These are phyloP conservation scores for Eucalyptus camaldulensis DNA, from an alignment of 345 rosid species.

Conservation along the genomic window DNA sequence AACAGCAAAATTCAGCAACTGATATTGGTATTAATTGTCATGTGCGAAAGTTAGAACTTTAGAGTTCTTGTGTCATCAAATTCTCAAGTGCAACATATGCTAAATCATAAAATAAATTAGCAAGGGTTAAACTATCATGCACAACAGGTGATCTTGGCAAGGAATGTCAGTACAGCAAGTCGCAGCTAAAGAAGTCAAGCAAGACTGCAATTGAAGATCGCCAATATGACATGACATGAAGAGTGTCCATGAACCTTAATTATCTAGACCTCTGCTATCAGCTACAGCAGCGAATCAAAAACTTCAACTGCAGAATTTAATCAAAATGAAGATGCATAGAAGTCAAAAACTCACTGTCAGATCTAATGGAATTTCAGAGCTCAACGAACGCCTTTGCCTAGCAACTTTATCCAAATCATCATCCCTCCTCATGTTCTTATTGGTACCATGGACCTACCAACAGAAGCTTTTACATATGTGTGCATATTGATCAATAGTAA, in stretches of 20 bases:
- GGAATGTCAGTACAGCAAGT: neutral
- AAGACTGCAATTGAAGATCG: neutral
- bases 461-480: neutral
- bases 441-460: constrained; percentile 17
- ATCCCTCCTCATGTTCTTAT: neutral
- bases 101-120: neutral
- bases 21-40: neutral
- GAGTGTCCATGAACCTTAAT: neutral
- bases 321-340: neutral
- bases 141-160: neutral
- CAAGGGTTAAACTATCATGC: neutral
- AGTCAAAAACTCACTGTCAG: constrained; percentile 22
- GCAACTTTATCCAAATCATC: constrained; percentile 6
- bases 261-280: neutral
- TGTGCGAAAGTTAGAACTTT: neutral
- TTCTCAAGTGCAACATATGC: neutral
- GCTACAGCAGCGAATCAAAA: neutral
- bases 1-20: neutral
- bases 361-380: constrained; percentile 14
- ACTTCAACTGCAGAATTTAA: neutral
- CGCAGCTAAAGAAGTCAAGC: neutral
- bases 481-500: neutral
- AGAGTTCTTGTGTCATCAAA: neutral
- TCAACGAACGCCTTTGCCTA: constrained; percentile 12
- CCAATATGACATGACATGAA: neutral